phyloP scores from a whole-genome alignment of 345 rosid species.

The Arabidopsis arenosa region DNA sequence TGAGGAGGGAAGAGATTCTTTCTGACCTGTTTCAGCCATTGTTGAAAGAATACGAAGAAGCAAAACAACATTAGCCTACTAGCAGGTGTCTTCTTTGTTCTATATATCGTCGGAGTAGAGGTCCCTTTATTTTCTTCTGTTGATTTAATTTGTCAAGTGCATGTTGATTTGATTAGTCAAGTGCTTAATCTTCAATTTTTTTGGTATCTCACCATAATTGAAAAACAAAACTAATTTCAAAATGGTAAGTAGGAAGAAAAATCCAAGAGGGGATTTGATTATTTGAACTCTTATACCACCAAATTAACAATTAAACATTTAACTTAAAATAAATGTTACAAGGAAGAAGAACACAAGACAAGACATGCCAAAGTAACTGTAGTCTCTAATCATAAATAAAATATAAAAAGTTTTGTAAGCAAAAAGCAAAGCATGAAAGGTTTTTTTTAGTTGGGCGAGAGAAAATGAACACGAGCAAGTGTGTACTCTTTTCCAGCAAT shows the following conservation, averaged over 20 bases:
- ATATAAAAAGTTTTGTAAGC: slow-evolving; percentile 5
- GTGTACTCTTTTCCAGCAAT: slow-evolving; percentile 88
- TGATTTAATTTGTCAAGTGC: background rate
- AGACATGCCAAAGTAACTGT: background rate
- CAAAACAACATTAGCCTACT: no score
- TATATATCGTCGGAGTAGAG: no score
- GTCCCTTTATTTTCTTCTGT: no score
- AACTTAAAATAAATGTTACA: slow-evolving; percentile 16
- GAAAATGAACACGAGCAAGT: slow-evolving; percentile 91
- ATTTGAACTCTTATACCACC: slow-evolving; percentile 1
- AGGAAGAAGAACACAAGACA: slow-evolving; percentile 5
- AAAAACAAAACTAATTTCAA: background rate
- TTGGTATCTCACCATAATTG: background rate
- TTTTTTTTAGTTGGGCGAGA: slow-evolving; percentile 56
- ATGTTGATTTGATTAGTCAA: background rate
- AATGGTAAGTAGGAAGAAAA: background rate
- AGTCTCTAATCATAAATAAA: slow-evolving; percentile 22
- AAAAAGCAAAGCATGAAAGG: background rate
- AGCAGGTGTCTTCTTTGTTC: no score
- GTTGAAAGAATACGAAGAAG: no score
- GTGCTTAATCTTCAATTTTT: background rate
- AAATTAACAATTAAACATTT: slow-evolving; percentile 26
- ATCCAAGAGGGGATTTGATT: background rate
- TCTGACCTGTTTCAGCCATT: no score
- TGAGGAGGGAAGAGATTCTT: no score